These are phyloP conservation scores for Trichoderma simmonsii DNA, from an alignment of 2,329 filamentous ascomycete species.

Conservation along the genomic window DNA sequence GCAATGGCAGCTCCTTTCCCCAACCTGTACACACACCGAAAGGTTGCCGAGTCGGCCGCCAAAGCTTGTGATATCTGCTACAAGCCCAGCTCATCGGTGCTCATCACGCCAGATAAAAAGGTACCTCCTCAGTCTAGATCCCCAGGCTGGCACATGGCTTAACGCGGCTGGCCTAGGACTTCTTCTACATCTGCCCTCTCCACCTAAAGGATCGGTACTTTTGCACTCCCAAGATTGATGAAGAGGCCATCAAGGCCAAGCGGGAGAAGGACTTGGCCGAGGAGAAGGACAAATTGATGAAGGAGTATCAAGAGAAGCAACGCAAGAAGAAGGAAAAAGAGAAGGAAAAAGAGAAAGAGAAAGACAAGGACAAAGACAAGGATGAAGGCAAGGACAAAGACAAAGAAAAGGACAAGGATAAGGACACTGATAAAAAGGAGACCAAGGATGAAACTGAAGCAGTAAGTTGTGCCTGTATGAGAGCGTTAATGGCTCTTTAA, in stretches of 20 bases:
- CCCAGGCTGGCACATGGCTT: neutral
- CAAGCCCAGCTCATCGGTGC: constrained; percentile 80
- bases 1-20: constrained; percentile 45
- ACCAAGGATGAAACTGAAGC: constrained; percentile 32
- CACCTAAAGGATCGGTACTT: constrained; percentile 85
- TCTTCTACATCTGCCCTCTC: constrained; percentile 83
- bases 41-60: constrained; percentile 77
- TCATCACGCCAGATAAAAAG: constrained; percentile 88
- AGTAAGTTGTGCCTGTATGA: constrained; percentile 25
- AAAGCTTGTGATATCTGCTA: constrained; percentile 90
- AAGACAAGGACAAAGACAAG: constrained; percentile 43
- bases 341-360: constrained; percentile 46
- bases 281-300: constrained; percentile 63
- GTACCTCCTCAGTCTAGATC: constrained; percentile 42
- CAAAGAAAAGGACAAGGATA: constrained; percentile 33
- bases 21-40: constrained; percentile 82
- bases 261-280: constrained; percentile 60
- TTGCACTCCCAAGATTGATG: constrained; percentile 70
- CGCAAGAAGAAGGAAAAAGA: constrained; percentile 67
- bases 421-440: constrained; percentile 34
- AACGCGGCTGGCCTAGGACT: constrained; percentile 51
- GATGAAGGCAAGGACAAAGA: constrained; percentile 37
- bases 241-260: constrained; percentile 61
- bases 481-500: neutral
- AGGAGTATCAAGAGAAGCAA: constrained; percentile 73